Percentiles rank a stretch among this genome's conserved stretches.
phyloP scores from a whole-genome alignment of 2,329 filamentous ascomycete species.

The Endocalyx cinctus region DNA sequence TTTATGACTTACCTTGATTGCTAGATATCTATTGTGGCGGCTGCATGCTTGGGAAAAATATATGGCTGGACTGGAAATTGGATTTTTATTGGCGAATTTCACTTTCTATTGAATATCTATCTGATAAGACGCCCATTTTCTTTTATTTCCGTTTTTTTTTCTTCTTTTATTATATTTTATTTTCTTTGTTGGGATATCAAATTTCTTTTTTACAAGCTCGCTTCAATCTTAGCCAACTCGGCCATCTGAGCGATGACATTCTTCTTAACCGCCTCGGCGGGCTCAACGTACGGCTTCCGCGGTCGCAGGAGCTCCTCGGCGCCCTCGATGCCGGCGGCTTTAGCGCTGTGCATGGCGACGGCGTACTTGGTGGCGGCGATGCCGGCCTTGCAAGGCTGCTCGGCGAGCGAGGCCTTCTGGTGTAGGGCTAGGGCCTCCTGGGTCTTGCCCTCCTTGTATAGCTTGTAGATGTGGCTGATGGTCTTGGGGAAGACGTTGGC shows the following conservation, averaged over 20 bases:
- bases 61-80: no score
- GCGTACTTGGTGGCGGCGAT: conserved; percentile 68
- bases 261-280: conserved; percentile 38
- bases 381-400: conserved; percentile 61
- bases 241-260: conserved; percentile 36
- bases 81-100: no score
- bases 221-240: conserved; percentile 26
- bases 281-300: conserved; percentile 55
- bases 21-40: no score
- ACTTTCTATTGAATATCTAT: no score
- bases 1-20: no score
- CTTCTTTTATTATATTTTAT: no score
- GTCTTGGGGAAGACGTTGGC: conserved; percentile 58
- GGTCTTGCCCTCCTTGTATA: conserved; percentile 54
- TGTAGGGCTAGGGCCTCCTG: conserved; percentile 59
- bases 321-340: conserved; percentile 53
- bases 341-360: conserved; percentile 55
- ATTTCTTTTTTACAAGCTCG: conserved; percentile 12
- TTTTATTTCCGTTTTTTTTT: no score
- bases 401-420: conserved; percentile 57
- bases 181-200: no score
- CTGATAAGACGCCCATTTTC: no score
- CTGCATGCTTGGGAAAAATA: no score
- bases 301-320: conserved; percentile 55
- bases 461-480: conserved; percentile 52